A percentile compares a stretch with the other conserved stretches of the same genome.
These are phyloP conservation scores for Parietaria judaica DNA, from an alignment of 306 rosid species.

Conservation along the genomic window DNA sequence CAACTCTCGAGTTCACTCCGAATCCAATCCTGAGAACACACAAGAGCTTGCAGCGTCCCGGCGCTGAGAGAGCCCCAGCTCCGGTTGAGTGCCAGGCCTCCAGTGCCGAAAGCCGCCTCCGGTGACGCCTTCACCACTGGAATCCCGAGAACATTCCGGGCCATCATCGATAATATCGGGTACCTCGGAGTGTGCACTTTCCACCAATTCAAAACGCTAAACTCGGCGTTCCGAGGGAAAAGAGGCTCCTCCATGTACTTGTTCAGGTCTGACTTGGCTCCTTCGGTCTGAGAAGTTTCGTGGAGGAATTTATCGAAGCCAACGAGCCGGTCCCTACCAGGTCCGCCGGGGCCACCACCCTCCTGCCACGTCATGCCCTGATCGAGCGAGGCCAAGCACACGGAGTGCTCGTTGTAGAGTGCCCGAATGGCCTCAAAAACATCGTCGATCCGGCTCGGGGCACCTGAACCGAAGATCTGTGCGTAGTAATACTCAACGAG, in stretches of 20 bases:
- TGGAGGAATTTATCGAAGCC: slow-evolving; percentile 90
- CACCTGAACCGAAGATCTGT: slow-evolving; percentile 59
- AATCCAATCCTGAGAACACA: slow-evolving; percentile 96
- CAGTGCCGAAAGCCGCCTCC: slow-evolving; percentile 46
- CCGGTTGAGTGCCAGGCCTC: slow-evolving; percentile 58
- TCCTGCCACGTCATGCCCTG: slow-evolving; percentile 74
- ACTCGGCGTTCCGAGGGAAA: slow-evolving; percentile 77
- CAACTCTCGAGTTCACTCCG: slow-evolving; percentile 81
- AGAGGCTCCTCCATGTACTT: slow-evolving; percentile 94
- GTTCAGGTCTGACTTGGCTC: slow-evolving; percentile 74
- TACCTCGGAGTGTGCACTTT: slow-evolving; percentile 95
- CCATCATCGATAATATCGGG: slow-evolving; percentile 94
- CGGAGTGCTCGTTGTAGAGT: slow-evolving; percentile 77
- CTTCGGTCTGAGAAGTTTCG: slow-evolving; percentile 73
- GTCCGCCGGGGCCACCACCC: slow-evolving; percentile 44
- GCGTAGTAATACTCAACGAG: slow-evolving; percentile 85
- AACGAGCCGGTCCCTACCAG: slow-evolving; percentile 70
- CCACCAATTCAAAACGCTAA: slow-evolving; percentile 90
- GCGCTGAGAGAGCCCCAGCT: slow-evolving; percentile 73
- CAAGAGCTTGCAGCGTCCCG: slow-evolving; percentile 71
- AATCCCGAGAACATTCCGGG: slow-evolving; percentile 76
- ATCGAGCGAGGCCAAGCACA: slow-evolving; percentile 70
- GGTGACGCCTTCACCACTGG: slow-evolving; percentile 67
- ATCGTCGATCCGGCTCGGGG: slow-evolving; percentile 50
- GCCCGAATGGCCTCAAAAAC: slow-evolving; percentile 67